Evolutionary conservation across 2,329 filamentous ascomycete species (phyloP).

Genomic region (Botrytis cinerea): DNA sequence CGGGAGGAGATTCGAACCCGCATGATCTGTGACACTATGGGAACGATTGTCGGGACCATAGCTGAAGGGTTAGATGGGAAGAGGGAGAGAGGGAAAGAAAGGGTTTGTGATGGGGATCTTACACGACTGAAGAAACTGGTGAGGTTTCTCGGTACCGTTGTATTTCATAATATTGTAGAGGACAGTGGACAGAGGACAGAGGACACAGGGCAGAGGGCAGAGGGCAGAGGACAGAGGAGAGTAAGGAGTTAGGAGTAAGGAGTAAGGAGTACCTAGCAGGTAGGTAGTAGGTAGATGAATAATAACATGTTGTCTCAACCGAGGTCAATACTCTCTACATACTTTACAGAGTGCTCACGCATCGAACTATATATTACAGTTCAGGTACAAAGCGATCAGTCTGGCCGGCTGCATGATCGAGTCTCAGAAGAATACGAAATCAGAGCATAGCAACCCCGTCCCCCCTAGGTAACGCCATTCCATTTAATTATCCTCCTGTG

Average conservation of each 20-base stretch:
- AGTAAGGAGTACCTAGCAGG: background rate
- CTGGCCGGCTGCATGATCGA: background rate
- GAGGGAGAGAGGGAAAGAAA: background rate
- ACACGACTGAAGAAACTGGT: background rate
- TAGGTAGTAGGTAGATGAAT: background rate
- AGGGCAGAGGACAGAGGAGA: background rate
- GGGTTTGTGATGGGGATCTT: background rate
- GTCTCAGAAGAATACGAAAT: background rate
- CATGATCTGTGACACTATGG: background rate
- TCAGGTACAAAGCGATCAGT: constrained; percentile 6
- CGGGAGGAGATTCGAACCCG: background rate
- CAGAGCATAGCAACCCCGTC: background rate
- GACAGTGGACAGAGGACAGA: background rate
- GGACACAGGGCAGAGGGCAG: background rate
- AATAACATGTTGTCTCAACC: background rate
- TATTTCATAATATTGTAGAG: background rate
- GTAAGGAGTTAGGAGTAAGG: background rate
- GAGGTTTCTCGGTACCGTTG: background rate
- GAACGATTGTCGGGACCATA: background rate
- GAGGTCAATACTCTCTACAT: background rate
- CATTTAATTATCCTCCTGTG: background rate
- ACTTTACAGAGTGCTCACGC: background rate
- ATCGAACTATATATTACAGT: background rate
- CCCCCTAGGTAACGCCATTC: background rate
- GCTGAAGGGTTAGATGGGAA: background rate